These are phyloP conservation scores for Litsea cubeba DNA, from an alignment of 164 flowering plant species.

Conservation along the genomic window DNA sequence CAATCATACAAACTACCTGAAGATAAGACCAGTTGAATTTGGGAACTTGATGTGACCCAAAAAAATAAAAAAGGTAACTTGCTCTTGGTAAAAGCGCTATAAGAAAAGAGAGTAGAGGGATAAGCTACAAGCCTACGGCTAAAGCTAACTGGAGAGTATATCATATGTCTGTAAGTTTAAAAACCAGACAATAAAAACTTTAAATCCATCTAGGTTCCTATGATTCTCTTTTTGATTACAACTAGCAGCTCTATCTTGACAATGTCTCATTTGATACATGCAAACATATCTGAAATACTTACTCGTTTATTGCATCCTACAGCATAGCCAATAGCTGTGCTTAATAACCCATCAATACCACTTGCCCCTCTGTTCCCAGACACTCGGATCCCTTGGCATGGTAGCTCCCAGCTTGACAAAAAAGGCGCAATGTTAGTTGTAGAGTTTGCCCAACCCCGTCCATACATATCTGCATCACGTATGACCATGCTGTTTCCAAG, in stretches of 20 bases:
- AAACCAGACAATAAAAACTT: too few relatives aligned
- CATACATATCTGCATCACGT: slow-evolving; percentile 88
- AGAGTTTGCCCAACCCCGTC: slow-evolving; percentile 34
- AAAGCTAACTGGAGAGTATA: too few relatives aligned
- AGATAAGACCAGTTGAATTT: slow-evolving; percentile 4
- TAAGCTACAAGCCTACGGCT: neutral
- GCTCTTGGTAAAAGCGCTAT: neutral
- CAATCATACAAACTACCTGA: slow-evolving; percentile 77
- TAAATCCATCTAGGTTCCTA: too few relatives aligned
- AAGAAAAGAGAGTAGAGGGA: neutral
- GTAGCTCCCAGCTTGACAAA: slow-evolving; percentile 30
- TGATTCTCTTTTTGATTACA: neutral
- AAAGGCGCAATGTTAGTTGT: slow-evolving; percentile 15
- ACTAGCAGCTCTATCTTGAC: neutral
- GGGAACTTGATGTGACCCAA: too few relatives aligned
- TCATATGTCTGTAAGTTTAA: too few relatives aligned
- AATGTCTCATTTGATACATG: neutral
- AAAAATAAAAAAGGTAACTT: neutral
- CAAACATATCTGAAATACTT: slow-evolving; percentile 14
- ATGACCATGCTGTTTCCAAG: slow-evolving; percentile 91
- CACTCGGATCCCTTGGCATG: slow-evolving; percentile 42
- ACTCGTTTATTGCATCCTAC: slow-evolving; percentile 82
- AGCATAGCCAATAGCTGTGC: slow-evolving; percentile 90
- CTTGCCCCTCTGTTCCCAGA: slow-evolving; percentile 92
- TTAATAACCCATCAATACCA: slow-evolving; percentile 97